Evolutionary conservation across 768 basidiomycete species (phyloP).

Genomic region (Psilocybe sp.): DNA sequence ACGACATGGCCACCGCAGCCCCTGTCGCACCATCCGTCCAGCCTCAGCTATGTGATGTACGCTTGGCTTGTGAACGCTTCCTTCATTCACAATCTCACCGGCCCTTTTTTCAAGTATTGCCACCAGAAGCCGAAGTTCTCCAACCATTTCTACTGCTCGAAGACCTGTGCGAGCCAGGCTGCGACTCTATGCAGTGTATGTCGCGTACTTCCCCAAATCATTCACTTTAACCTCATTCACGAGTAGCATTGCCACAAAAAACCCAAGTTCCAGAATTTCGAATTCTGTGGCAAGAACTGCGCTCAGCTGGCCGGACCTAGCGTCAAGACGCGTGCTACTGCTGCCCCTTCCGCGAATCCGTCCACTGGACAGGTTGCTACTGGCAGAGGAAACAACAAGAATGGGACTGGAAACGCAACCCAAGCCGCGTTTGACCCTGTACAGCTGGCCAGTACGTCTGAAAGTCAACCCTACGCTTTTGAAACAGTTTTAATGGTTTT

Average conservation of each 20-base stretch:
- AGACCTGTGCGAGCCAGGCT: conserved; percentile 51
- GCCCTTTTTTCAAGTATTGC: conserved; percentile 37
- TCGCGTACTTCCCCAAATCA: neutral
- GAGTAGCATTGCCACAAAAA: conserved; percentile 53
- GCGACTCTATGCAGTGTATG: conserved; percentile 43
- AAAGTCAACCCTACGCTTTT: neutral
- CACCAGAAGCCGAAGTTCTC: conserved; percentile 47
- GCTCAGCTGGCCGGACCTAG: conserved; percentile 42
- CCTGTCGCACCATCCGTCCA: conserved; percentile 19
- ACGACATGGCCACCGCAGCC: conserved; percentile 27
- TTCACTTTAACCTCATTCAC: neutral
- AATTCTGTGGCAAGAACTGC: conserved; percentile 66
- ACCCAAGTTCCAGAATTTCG: conserved; percentile 56
- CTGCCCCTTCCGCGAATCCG: conserved; percentile 8
- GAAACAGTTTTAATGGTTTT: neutral
- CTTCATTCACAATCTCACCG: neutral
- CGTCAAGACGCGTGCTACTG: conserved; percentile 15
- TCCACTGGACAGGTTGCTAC: conserved; percentile 1
- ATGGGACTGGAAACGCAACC: conserved; percentile 11
- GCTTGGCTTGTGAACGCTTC: conserved; percentile 4
- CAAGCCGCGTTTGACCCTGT: conserved; percentile 31
- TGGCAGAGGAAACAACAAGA: conserved; percentile 14
- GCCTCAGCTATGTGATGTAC: conserved; percentile 40
- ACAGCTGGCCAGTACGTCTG: conserved; percentile 36
- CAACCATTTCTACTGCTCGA: conserved; percentile 46